These are phyloP conservation scores for Galerina marginata DNA, from an alignment of 768 basidiomycete genomes.

Conservation along the genomic window DNA sequence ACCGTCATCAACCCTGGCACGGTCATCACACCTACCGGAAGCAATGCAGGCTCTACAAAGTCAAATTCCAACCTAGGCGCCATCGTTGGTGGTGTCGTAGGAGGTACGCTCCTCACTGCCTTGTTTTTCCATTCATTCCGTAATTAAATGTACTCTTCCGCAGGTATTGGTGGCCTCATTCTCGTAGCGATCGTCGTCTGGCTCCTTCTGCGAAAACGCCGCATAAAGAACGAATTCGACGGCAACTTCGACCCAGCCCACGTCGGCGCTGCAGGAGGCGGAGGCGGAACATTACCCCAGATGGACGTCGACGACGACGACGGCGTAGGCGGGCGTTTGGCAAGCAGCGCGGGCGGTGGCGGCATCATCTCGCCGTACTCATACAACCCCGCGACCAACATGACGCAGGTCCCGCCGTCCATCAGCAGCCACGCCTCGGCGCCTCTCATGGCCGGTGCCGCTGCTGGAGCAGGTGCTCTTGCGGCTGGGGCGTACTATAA, in stretches of 20 bases:
- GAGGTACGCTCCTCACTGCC: slow-evolving; percentile 20
- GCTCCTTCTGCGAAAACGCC: slow-evolving; percentile 24
- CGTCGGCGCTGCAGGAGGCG: slow-evolving; percentile 21
- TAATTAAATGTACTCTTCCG: background rate
- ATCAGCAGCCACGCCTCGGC: slow-evolving; percentile 1
- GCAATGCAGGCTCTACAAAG: background rate
- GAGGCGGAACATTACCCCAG: slow-evolving; percentile 23
- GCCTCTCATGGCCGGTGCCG: slow-evolving; percentile 17
- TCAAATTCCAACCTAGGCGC: slow-evolving; percentile 22
- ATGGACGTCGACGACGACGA: slow-evolving; percentile 27
- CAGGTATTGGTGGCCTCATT: slow-evolving; percentile 23
- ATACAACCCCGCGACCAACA: slow-evolving; percentile 17
- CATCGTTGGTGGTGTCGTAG: slow-evolving; percentile 33
- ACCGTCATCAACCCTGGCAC: slow-evolving; percentile 20
- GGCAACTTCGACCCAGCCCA: slow-evolving; percentile 34
- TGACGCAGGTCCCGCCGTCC: slow-evolving; percentile 18
- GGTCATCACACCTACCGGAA: slow-evolving; percentile 13
- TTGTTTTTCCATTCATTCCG: background rate
- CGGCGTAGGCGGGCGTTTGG: slow-evolving; percentile 32
- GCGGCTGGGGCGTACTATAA: slow-evolving; percentile 2
- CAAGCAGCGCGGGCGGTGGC: slow-evolving; percentile 23
- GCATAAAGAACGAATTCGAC: slow-evolving; percentile 32
- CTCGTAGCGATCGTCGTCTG: slow-evolving; percentile 20
- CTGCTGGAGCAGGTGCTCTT: slow-evolving; percentile 13
- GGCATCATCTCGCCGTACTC: slow-evolving; percentile 31